Conservation (phyloP, 1,139 yeast species). For the Zygoascus hellenicus region DNA sequence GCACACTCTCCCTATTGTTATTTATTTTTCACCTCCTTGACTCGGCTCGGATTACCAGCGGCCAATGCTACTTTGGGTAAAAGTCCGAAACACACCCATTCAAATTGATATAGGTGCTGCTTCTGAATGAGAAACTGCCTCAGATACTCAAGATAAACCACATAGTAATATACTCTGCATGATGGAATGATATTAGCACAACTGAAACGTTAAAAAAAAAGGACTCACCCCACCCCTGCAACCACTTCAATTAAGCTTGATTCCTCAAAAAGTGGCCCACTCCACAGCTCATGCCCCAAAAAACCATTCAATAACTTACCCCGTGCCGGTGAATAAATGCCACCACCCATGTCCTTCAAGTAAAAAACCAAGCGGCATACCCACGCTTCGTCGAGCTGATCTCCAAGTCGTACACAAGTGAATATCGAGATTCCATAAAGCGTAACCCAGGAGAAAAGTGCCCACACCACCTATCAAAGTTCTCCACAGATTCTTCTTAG, state of each 20-base stretch:
- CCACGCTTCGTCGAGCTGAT: constrained; percentile 56
- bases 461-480: constrained; percentile 57
- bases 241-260: no score
- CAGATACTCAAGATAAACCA: constrained; percentile 58
- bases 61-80: constrained; percentile 37
- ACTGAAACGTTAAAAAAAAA: no score
- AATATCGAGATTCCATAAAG: constrained; percentile 81
- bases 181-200: constrained; percentile 6
- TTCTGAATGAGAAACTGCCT: constrained; percentile 54
- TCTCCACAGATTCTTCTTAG: constrained; percentile 44
- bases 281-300: background rate
- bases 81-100: constrained; percentile 45
- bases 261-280: no score
- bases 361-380: constrained; percentile 82
- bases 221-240: no score
- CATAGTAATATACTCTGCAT: constrained; percentile 54
- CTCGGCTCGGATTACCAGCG: background rate
- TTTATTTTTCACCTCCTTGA: constrained; percentile 1
- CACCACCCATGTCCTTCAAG: constrained; percentile 98
- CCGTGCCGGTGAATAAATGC: constrained; percentile 45
- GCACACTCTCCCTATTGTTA: no score
- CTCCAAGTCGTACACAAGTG: constrained; percentile 68
- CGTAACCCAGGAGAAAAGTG: constrained; percentile 67
- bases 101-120: constrained; percentile 46
- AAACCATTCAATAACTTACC: constrained; percentile 12